These are phyloP conservation scores for Globisporangium nunn DNA, from an alignment of 352 stramenopile species.

Conservation along the genomic window DNA sequence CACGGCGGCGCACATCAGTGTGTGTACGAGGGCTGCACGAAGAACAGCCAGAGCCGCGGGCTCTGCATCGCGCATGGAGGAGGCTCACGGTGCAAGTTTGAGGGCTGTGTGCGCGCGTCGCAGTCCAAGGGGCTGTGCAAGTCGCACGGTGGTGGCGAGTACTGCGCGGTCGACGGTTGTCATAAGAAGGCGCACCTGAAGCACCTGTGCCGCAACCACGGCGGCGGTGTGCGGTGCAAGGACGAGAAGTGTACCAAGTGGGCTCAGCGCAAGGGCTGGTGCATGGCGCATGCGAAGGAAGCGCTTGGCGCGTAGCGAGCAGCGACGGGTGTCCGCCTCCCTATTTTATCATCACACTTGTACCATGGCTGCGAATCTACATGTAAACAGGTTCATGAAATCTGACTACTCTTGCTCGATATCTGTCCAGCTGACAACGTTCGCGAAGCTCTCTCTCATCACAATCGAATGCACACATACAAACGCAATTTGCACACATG, in stretches of 20 bases:
- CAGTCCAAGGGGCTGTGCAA: constrained; percentile 85
- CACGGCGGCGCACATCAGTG: constrained; percentile 83
- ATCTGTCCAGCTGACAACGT: no score
- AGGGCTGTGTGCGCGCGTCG: constrained; percentile 73
- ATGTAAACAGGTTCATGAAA: no score
- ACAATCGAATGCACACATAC: no score
- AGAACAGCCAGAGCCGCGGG: constrained; percentile 84
- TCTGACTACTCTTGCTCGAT: no score
- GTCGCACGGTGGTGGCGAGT: constrained; percentile 77
- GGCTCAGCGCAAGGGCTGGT: constrained; percentile 85
- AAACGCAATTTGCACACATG: no score
- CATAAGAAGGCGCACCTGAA: constrained; percentile 85
- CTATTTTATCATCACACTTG: not conserved
- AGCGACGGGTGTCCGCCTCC: not conserved
- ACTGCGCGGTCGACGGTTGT: constrained; percentile 73
- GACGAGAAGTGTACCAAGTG: constrained; percentile 75
- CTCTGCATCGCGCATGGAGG: constrained; percentile 82
- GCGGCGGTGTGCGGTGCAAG: constrained; percentile 80
- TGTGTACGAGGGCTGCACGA: constrained; percentile 75
- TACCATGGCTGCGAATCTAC: not conserved
- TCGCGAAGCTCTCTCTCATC: no score
- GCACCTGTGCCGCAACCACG: constrained; percentile 80
- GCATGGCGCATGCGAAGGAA: constrained; percentile 85
- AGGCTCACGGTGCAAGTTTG: constrained; percentile 69
- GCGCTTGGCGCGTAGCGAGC: constrained; percentile 31